Conservation (phyloP, 495 filamentous ascomycete genomes). For the Endocarpon pusillum region DNA sequence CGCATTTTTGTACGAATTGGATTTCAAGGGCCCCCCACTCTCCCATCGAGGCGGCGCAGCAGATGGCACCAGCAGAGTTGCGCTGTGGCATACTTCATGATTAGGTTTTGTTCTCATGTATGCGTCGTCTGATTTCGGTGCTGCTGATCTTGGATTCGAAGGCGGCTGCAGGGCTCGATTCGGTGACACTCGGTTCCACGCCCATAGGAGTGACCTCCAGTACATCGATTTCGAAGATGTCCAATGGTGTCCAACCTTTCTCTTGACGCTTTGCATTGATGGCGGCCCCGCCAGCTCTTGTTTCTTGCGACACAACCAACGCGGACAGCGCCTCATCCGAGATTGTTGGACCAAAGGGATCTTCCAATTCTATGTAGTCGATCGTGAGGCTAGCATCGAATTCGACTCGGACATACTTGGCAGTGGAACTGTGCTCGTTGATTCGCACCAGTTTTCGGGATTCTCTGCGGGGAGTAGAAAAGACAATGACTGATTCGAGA, state of each 20-base stretch:
- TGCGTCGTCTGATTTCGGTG: constrained; percentile 44
- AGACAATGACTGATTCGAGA: constrained; percentile 50
- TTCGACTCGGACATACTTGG: constrained; percentile 29
- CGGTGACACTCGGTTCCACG: constrained; percentile 2
- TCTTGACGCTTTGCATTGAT: constrained; percentile 67
- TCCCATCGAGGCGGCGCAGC: too few relatives aligned
- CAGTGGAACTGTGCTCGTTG: constrained; percentile 28
- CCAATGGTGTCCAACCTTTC: constrained; percentile 58
- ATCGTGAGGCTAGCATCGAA: constrained; percentile 33
- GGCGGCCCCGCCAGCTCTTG: constrained; percentile 59
- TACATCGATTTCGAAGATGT: constrained; percentile 85
- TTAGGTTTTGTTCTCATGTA: too few relatives aligned
- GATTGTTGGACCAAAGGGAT: constrained; percentile 83
- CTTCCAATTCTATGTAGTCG: constrained; percentile 67
- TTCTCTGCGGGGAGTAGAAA: constrained; percentile 18
- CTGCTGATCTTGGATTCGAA: constrained; percentile 86
- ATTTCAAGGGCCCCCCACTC: too few relatives aligned
- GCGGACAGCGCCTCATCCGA: constrained; percentile 64
- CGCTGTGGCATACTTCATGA: too few relatives aligned
- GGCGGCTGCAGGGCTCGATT: constrained; percentile 24
- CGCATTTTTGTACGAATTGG: too few relatives aligned
- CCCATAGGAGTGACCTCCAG: constrained; percentile 32
- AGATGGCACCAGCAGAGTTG: too few relatives aligned
- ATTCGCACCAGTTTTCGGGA: constrained; percentile 16
- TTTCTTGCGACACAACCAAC: constrained; percentile 81